Evolutionary conservation across 2,329 filamentous ascomycete genomes (phyloP).

Genomic region (Colletotrichum godetiae): DNA sequence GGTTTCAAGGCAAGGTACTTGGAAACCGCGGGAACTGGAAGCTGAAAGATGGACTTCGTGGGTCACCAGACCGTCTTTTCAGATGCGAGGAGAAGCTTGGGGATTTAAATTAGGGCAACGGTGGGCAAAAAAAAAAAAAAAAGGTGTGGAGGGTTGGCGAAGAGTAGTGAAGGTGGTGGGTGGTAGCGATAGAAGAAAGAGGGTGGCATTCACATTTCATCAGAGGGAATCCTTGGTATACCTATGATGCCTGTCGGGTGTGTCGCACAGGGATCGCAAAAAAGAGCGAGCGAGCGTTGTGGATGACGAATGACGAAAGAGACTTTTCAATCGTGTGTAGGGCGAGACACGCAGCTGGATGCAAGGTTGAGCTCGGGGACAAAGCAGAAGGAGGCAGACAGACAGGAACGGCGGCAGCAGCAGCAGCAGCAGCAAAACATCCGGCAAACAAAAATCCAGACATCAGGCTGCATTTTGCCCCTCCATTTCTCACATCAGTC

Average conservation of each 20-base stretch:
- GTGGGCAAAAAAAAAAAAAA: constrained; percentile 1
- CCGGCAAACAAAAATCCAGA: not conserved
- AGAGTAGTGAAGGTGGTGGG: constrained; percentile 10
- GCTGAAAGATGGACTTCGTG: not conserved
- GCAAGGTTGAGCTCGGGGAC: constrained; percentile 17
- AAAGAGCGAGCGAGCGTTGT: not conserved
- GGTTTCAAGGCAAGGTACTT: not conserved
- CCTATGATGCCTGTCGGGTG: constrained; percentile 10
- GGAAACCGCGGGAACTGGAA: not conserved
- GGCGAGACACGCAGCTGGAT: constrained; percentile 23
- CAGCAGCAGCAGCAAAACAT: not conserved
- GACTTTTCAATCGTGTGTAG: constrained; percentile 31
- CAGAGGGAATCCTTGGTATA: constrained; percentile 12
- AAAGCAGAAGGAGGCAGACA: not conserved
- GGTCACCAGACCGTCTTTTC: constrained; percentile 4
- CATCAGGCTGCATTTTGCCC: constrained; percentile 4
- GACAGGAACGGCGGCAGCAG: constrained; percentile 6
- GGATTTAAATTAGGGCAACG: constrained; percentile 28
- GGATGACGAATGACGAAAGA: constrained; percentile 34
- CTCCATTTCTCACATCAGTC: not conserved
- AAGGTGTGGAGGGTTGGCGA: constrained; percentile 24
- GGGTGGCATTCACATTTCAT: constrained; percentile 20
- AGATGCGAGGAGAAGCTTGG: constrained; percentile 23
- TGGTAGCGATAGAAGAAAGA: constrained; percentile 19
- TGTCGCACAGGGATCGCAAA: constrained; percentile 7